Evolutionary conservation across 2,329 filamentous ascomycete species (phyloP), one percentile per base, ranked within the genome.

Genomic region (Hymenoscyphus fraxineus): DNA sequence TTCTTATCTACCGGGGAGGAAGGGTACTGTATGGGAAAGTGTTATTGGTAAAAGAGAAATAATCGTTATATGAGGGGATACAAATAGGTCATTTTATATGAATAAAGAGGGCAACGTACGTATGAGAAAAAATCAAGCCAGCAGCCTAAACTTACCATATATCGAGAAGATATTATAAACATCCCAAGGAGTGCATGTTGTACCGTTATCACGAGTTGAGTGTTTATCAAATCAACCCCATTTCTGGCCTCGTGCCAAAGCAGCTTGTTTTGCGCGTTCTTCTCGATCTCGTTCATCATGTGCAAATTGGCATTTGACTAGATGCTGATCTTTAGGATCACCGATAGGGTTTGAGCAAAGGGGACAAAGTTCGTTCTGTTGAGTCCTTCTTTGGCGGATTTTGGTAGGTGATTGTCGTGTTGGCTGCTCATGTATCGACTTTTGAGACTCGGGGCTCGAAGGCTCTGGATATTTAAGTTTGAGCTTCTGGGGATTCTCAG

Each of bases 281-380:
- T 67, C 55, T 40, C 40, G 44, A 31, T 40, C 57, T 60, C 44
- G n/a, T 41, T 69, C 68, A 12, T 70, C 65, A 61, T 67, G 65
- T 6, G 67, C 67, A 55, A 65, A 68, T 57, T 59, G 59, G 47
- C 69, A 70, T 35, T 60, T 63, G 19, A 68, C 40, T 3, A 67
- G 54, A 55, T 70, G 66, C 32, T 68, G 69, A 60, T 67, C 54
- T 56, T 54, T 66, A 1, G 61, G 39, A 54, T 65, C 62, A 35
- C 68, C 62, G 27, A 66, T 22, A 4, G 63, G 58, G 2, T 59
- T 60, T 9, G 40, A 58, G 41, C 67, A 69, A 10, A 66, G n/a
- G 10, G 63, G 62, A 56, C 69, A 70, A 4, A 40, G 47, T 5
- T 64, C 54, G 31, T 51, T 51, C 9, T 51, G 44, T 51, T 19